Conservation (phyloP, 257 asterid species). For the Plantago major region DNA sequence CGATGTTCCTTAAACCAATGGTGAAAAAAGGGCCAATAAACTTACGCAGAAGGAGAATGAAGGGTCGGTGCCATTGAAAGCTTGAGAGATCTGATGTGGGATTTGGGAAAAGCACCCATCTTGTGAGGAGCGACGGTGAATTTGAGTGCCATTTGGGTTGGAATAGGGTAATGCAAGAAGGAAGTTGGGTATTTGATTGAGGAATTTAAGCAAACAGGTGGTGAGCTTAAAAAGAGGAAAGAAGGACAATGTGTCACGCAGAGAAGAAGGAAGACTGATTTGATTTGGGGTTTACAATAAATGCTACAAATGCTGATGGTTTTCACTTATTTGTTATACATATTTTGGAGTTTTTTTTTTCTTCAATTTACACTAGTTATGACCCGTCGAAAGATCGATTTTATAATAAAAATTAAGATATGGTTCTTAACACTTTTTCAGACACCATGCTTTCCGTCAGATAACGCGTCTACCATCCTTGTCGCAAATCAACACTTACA, state of each 20-base stretch:
- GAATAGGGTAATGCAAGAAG: background rate
- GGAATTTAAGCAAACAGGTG: background rate
- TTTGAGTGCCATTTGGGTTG: conserved; percentile 38
- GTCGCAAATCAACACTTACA: no score
- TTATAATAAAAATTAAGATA: no score
- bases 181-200: background rate
- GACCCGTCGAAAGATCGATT: no score
- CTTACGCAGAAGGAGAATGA: conserved; percentile 39
- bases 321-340: no score
- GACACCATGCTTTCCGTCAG: no score
- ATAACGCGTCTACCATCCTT: no score
- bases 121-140: conserved; percentile 29
- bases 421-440: no score
- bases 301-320: background rate
- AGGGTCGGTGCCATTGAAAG: conserved; percentile 46
- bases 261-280: background rate
- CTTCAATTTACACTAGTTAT: no score
- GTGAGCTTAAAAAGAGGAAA: background rate
- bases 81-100: conserved; percentile 43
- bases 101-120: conserved; percentile 30
- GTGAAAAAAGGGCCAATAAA: background rate
- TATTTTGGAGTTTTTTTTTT: no score
- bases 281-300: conserved; percentile 8
- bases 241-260: background rate
- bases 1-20: no score